These are phyloP conservation scores for Penicillium sp. DNA, from an alignment of 2,329 filamentous ascomycete species.

Conservation along the genomic window DNA sequence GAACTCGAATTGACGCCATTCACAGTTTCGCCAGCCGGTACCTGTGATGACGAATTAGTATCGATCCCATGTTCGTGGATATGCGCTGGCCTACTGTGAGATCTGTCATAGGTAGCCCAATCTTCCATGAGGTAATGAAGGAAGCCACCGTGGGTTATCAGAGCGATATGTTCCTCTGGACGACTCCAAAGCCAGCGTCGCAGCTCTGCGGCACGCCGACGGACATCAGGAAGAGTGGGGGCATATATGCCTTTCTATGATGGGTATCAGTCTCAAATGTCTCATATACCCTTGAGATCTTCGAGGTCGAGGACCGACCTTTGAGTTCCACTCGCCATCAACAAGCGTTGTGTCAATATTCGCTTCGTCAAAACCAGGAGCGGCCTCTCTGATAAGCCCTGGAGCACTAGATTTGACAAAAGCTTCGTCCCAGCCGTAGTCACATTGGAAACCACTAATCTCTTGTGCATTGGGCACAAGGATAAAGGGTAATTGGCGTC, in stretches of 20 bases:
- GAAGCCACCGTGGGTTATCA: conserved; percentile 14
- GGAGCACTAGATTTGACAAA: conserved; percentile 1
- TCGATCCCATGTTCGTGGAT: no score
- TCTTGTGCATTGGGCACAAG: conserved; percentile 13
- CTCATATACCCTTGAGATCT: background rate
- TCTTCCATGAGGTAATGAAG: conserved; percentile 16
- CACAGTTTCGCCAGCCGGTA: conserved; percentile 12
- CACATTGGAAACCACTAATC: conserved; percentile 9
- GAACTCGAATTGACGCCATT: conserved; percentile 12
- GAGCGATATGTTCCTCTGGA: conserved; percentile 7
- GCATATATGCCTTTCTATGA: conserved; percentile 8
- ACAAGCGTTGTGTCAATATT: conserved; percentile 7
- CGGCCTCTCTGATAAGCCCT: background rate
- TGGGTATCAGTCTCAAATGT: background rate
- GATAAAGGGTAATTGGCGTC: conserved; percentile 7
- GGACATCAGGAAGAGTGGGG: conserved; percentile 2
- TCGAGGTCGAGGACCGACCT: background rate
- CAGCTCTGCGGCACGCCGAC: conserved; percentile 3
- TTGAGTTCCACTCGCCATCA: conserved; percentile 12
- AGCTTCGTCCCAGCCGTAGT: conserved; percentile 7
- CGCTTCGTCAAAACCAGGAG: background rate
- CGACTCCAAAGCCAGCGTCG: conserved; percentile 13
- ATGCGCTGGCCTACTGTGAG: background rate
- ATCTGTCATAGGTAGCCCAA: conserved; percentile 11
- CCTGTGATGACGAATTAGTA: background rate